A percentile compares a stretch with the other conserved stretches of the same genome.
phyloP scores from a whole-genome alignment of 352 stramenopile species.

The Phytopythium montanum region DNA sequence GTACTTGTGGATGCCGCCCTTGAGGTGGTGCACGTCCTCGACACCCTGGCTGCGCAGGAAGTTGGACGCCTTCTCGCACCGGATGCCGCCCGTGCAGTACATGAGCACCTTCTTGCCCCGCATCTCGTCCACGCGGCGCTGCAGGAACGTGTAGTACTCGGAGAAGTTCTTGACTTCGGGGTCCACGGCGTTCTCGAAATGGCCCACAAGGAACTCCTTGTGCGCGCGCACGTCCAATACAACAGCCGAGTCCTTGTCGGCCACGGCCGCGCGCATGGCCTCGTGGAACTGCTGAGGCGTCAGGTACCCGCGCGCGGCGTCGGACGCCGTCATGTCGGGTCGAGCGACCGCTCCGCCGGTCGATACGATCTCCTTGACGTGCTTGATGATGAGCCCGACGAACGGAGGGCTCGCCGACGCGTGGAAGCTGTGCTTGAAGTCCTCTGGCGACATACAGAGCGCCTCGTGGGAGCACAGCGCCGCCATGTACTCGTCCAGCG shows the following conservation, averaged over 20 bases:
- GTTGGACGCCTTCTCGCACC: slow-evolving; percentile 72
- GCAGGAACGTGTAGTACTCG: slow-evolving; percentile 68
- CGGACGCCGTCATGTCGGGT: slow-evolving; percentile 51
- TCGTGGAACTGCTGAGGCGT: slow-evolving; percentile 77
- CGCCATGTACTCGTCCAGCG: slow-evolving; percentile 65
- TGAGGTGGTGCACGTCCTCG: slow-evolving; percentile 59
- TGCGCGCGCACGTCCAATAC: slow-evolving; percentile 61
- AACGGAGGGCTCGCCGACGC: slow-evolving; percentile 36
- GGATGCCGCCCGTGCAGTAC: slow-evolving; percentile 78
- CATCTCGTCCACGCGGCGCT: slow-evolving; percentile 54
- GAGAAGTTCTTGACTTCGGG: slow-evolving; percentile 73
- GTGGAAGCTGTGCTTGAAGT: slow-evolving; percentile 76
- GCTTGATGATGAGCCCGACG: slow-evolving; percentile 63
- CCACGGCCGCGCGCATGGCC: slow-evolving; percentile 37
- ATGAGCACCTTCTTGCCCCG: slow-evolving; percentile 75
- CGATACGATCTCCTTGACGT: slow-evolving; percentile 79
- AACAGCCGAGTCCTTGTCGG: slow-evolving; percentile 42
- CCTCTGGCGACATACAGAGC: slow-evolving; percentile 52
- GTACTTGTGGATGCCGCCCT: slow-evolving; percentile 78
- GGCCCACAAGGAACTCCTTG: slow-evolving; percentile 66
- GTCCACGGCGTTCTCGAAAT: slow-evolving; percentile 66
- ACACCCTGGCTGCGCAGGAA: slow-evolving; percentile 57
- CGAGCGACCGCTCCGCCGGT: slow-evolving; percentile 44
- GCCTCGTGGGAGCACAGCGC: slow-evolving; percentile 47
- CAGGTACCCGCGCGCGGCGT: slow-evolving; percentile 60